Evolutionary conservation across 208 protist genomes (phyloP), one percentile per base, ranked within the genome.

Genomic region (Crithidia brevicula): DNA sequence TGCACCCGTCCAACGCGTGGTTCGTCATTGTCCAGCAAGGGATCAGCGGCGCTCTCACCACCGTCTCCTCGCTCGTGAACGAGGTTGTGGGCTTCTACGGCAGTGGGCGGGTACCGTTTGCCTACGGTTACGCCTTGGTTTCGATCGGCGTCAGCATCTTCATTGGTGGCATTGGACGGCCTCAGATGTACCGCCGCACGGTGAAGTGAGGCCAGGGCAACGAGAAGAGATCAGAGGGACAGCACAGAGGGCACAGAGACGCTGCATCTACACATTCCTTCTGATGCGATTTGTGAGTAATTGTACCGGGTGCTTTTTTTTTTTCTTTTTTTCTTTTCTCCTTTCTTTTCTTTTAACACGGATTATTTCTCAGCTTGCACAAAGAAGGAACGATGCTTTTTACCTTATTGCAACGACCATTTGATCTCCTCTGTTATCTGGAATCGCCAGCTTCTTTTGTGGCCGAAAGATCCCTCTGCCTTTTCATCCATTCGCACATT

Each of bases 61-160:
- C 81, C 23, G 79, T 88, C 11, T 88, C 85, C 3, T 81, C 85
- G 3, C 71, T 82, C 52, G 79, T 84, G 6, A 80, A 75, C 23
- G 85, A 91, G 49, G 27, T 76, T 1, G 49, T 77, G 30, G 54
- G 31, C 15, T 74, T 88, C 43, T 73, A 85, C 56, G 34, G 33
- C 7, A 30, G 51, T 4, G 72, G 56, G 1, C 40, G 56, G 10
- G 49, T 67, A 1, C 33, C 16, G 13, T 49, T 79, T 49, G 65
- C 72, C 5, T 88, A 88, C 65, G 4, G 72, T 0, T 91, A 91
- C 42, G 72, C 52, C 1, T 42, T 84, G 27, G 20, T 74, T 1
- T 78, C 85, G 0, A 16, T 86, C 1, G 79, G 50, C 18, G 18
- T 80, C 13, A 63, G 70, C 9, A 38, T 71, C 34, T 54, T 72